These are phyloP conservation scores for Candida berthetii DNA, from an alignment of 805 yeast genomes.

Conservation along the genomic window DNA sequence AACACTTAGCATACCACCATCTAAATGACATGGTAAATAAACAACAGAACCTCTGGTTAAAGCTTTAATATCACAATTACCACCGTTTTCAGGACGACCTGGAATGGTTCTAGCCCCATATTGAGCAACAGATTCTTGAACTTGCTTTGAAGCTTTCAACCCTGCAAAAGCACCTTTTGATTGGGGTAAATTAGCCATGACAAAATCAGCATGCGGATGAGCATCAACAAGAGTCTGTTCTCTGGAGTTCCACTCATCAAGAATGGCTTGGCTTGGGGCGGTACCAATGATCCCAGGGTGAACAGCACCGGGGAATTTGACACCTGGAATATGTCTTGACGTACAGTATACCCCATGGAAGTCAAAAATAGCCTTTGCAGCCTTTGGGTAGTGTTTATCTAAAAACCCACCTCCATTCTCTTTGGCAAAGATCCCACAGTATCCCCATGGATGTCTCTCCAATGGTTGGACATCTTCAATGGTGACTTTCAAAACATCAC, in stretches of 20 bases:
- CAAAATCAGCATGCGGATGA: constrained; percentile 25
- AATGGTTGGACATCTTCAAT: constrained; percentile 47
- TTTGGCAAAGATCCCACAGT: constrained; percentile 41
- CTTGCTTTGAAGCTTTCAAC: constrained; percentile 22
- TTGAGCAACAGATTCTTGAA: constrained; percentile 23
- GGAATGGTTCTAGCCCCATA: constrained; percentile 50
- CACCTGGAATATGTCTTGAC: constrained; percentile 44
- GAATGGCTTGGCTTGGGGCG: constrained; percentile 38
- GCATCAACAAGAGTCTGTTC: constrained; percentile 30
- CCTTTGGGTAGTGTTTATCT: constrained; percentile 41
- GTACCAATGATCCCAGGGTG: constrained; percentile 49
- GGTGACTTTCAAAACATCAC: constrained; percentile 43
- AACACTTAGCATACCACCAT: constrained; percentile 40
- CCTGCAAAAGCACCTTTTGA: constrained; percentile 34
- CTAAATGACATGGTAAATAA: constrained; percentile 39
- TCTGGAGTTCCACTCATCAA: constrained; percentile 38
- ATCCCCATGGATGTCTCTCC: constrained; percentile 49
- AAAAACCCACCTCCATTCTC: constrained; percentile 46
- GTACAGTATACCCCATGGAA: constrained; percentile 44
- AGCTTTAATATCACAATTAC: constrained; percentile 47
- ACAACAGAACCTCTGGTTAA: constrained; percentile 42
- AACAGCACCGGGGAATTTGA: constrained; percentile 41
- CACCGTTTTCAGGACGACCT: constrained; percentile 48
- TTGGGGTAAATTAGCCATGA: constrained; percentile 37
- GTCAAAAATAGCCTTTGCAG: constrained; percentile 47